phyloP scores from a whole-genome alignment of 345 rosid species.

The Euphorbia pulcherrima region DNA sequence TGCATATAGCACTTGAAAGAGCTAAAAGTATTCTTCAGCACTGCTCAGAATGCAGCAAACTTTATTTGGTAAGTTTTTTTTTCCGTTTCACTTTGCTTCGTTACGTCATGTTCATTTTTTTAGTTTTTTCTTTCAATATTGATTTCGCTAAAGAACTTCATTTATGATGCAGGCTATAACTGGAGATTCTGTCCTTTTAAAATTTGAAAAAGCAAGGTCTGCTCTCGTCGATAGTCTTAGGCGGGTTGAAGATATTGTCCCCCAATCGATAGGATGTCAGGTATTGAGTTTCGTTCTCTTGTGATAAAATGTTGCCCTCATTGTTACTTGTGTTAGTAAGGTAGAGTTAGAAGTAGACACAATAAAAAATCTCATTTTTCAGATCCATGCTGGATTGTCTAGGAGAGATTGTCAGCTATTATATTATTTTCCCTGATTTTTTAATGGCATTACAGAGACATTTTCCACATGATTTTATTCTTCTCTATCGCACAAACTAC shows the following conservation, averaged over 20 bases:
- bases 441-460: not conserved
- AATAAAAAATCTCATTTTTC: no score
- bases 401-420: no score
- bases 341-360: no score
- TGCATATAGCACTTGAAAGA: slow-evolving; percentile 91
- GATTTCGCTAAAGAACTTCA: slow-evolving; percentile 10
- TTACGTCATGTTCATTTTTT: not conserved
- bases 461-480: not conserved
- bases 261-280: slow-evolving; percentile 80
- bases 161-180: slow-evolving; percentile 73
- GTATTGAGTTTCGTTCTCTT: slow-evolving; percentile 28
- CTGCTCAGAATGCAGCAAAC: slow-evolving; percentile 89
- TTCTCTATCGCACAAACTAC: not conserved
- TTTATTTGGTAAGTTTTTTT: slow-evolving; percentile 65
- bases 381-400: no score
- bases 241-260: slow-evolving; percentile 92
- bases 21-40: slow-evolving; percentile 80
- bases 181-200: slow-evolving; percentile 78
- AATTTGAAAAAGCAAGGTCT: slow-evolving; percentile 71
- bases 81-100: not conserved
- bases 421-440: not conserved
- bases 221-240: slow-evolving; percentile 79
- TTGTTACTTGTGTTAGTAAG: no score
- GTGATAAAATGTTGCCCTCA: not conserved
- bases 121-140: not conserved